These are phyloP conservation scores for Termitomyces bulborhizus DNA, from an alignment of 768 basidiomycete genomes.

Conservation along the genomic window DNA sequence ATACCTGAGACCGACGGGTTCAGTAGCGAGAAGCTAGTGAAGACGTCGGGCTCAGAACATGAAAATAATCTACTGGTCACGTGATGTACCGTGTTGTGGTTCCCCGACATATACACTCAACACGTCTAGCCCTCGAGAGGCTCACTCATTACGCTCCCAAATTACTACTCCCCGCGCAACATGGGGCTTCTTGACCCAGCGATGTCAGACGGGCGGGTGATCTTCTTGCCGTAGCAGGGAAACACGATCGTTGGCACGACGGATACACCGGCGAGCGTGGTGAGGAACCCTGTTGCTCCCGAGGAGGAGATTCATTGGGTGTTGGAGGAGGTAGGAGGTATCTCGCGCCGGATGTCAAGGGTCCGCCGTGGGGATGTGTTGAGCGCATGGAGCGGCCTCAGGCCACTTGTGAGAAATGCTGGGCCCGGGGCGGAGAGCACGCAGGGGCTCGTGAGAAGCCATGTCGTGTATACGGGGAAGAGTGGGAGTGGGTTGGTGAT, in stretches of 20 bases:
- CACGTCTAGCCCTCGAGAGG: slow-evolving; percentile 91
- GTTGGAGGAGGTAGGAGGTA: slow-evolving; percentile 90
- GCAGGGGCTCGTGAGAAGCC: slow-evolving; percentile 26
- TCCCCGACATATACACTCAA: too few relatives aligned
- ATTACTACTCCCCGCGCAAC: slow-evolving; percentile 90
- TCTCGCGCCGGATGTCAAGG: slow-evolving; percentile 85
- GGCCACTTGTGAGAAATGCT: slow-evolving; percentile 78
- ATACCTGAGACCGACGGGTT: too few relatives aligned
- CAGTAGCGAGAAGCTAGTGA: too few relatives aligned
- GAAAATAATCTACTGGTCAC: too few relatives aligned
- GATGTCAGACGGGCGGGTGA: slow-evolving; percentile 94
- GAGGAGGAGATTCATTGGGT: slow-evolving; percentile 99
- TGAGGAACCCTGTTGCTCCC: slow-evolving; percentile 67
- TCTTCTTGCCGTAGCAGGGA: slow-evolving; percentile 98
- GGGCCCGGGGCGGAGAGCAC: too few relatives aligned
- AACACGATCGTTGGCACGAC: slow-evolving; percentile 98
- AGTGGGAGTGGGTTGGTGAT: slow-evolving; percentile 84
- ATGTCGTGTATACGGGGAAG: slow-evolving; percentile 27
- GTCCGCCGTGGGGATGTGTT: slow-evolving; percentile 93
- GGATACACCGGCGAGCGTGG: slow-evolving; percentile 72
- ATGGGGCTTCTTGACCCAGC: slow-evolving; percentile 96
- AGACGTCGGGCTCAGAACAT: too few relatives aligned
- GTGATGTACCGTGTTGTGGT: too few relatives aligned
- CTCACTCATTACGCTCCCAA: slow-evolving; percentile 93
- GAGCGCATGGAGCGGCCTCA: slow-evolving; percentile 89